Percentiles rank a stretch among this genome's conserved stretches.
Conservation (phyloP, 768 basidiomycete genomes). For the Peribolospora kevripleyi region DNA sequence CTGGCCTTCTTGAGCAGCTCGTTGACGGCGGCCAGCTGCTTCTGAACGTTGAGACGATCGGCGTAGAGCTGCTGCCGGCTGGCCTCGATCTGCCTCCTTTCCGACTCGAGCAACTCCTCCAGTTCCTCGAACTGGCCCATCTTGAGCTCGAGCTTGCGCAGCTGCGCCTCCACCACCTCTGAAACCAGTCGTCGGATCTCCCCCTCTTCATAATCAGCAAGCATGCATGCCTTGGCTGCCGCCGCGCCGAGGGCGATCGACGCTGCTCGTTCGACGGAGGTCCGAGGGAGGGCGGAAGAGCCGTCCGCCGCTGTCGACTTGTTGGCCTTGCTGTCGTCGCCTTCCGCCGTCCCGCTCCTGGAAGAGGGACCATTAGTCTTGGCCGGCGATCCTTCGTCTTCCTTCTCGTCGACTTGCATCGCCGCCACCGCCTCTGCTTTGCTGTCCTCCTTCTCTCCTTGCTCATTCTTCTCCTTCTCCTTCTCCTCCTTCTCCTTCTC, state of each 20-base stretch:
- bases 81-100: constrained; percentile 60
- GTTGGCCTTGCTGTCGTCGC: not conserved
- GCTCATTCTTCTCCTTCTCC: constrained; percentile 1
- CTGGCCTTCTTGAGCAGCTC: constrained; percentile 2
- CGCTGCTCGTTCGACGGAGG: constrained; percentile 59
- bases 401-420: constrained; percentile 23
- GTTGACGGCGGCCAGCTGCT: constrained; percentile 12
- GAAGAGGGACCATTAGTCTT: constrained; percentile 18
- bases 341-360: not conserved
- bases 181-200: constrained; percentile 54
- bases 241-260: constrained; percentile 70
- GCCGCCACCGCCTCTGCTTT: not conserved
- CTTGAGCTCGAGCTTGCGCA: constrained; percentile 69
- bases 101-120: constrained; percentile 74
- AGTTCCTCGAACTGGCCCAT: constrained; percentile 84
- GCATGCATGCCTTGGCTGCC: constrained; percentile 50
- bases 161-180: constrained; percentile 51
- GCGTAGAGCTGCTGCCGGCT: constrained; percentile 52
- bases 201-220: constrained; percentile 59
- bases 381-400: constrained; percentile 24
- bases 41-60: constrained; percentile 31
- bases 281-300: constrained; percentile 31
- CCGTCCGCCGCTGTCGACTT: not conserved
- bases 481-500: constrained; percentile 10
- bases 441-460: constrained; percentile 1